Evolutionary conservation across 1,284 basidiomycete genomes (phyloP), one percentile per base, ranked within the genome.

Genomic region (Cystobasidium pallidum): DNA sequence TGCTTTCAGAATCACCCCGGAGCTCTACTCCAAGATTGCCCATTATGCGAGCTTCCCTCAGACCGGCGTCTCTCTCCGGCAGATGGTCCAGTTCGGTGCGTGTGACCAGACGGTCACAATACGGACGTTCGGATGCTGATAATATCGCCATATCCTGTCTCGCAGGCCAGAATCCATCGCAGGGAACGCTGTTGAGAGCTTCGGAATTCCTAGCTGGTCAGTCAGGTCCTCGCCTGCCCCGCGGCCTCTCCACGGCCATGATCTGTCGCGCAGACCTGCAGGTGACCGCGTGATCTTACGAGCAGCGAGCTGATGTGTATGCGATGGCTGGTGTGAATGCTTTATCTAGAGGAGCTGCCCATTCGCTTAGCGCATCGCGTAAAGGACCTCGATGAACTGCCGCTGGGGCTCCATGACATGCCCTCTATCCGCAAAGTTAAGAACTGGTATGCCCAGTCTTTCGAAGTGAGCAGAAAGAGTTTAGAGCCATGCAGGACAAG

Each of bases 381-480:
- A 49, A 94, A 95, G 80, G 95, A 99, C 83, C 87, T 99, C 45
- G 93, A 98, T 78, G 89, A 93, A 77, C 86, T 99, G 3, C 95
- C 96, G 0, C 91, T 97, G 81, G 90, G 92, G 65, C 85, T 99
- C 73, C 89, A 89, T 78, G 87, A 88, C 72, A 97, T 96, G 94
- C 88, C 91, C 0, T 92, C 90, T 58, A 98, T 99, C 76, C 88
- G 90, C 76, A 93, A 91, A 79, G 95, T 99, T 76, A 95, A 95
- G 84, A 89, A 96, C 79, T 99, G 95, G 95, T 99, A 99, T 80
- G 95, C 94, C 0, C 92, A 99, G 83, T 94, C 92, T 19, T 99
- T 99, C 79, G 91, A 98, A 85, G 94, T 94, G 67, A 74, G 87
- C 43, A 21, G 11, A 30, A 4, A 61, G 1, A 21, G 21, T 17